These are phyloP conservation scores for Pythium rishiriense DNA, from an alignment of 352 stramenopile genomes.

Conservation along the genomic window DNA sequence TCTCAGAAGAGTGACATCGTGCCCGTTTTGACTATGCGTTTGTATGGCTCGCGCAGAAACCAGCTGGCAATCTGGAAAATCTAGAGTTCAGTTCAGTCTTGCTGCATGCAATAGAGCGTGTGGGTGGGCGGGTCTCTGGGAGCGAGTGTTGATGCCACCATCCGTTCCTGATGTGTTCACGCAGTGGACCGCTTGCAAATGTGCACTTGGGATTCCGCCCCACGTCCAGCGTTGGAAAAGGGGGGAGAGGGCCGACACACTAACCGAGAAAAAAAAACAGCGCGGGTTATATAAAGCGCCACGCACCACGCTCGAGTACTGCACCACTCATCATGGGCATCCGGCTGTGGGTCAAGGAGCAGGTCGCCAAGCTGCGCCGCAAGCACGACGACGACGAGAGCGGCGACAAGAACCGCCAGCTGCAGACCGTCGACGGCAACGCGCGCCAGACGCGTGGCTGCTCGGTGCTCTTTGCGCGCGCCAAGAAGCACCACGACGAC, in stretches of 20 bases:
- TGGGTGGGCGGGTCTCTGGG: not conserved
- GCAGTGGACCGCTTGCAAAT: conserved; percentile 11
- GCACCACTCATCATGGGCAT: conserved; percentile 22
- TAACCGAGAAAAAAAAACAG: not conserved
- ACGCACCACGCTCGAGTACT: not conserved
- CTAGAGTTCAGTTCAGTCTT: conserved; percentile 23
- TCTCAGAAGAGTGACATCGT: not conserved
- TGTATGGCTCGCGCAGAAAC: conserved; percentile 1
- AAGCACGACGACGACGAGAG: conserved; percentile 17
- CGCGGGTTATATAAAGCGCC: not conserved
- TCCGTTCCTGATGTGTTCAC: conserved; percentile 11
- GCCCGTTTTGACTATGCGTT: not conserved
- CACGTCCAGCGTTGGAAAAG: conserved; percentile 11
- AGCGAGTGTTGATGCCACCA: conserved; percentile 8
- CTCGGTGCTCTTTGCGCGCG: conserved; percentile 27
- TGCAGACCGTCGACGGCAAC: conserved; percentile 19
- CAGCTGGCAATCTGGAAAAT: conserved; percentile 23
- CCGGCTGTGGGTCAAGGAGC: conserved; percentile 28
- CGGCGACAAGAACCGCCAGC: conserved; percentile 11
- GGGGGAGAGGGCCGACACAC: not conserved
- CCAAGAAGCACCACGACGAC: conserved; percentile 24
- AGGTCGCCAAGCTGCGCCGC: conserved; percentile 29
- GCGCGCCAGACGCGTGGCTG: conserved; percentile 15
- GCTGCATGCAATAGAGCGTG: conserved; percentile 19
- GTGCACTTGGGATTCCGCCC: conserved; percentile 32